Evolutionary conservation across 2,329 filamentous ascomycete species (phyloP).

Genomic region (Ceratocystis cubensis): DNA sequence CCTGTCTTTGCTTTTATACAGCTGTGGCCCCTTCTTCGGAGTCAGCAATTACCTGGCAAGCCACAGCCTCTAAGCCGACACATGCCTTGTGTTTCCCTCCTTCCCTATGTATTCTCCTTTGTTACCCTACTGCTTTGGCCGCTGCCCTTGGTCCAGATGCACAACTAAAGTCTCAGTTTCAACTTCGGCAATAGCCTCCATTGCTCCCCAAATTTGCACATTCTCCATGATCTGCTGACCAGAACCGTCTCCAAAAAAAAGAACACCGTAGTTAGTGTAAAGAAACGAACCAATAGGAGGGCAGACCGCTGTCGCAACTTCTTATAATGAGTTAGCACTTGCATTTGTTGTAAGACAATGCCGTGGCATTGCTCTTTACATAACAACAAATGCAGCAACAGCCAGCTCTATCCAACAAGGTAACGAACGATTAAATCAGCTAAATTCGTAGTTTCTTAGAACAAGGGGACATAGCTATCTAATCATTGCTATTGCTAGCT

Average conservation of each 20-base stretch:
- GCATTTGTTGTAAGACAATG: background rate
- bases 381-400: background rate
- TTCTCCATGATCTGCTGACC: constrained; percentile 3
- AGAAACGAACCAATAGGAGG: background rate
- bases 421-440: background rate
- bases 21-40: background rate
- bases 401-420: background rate
- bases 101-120: background rate
- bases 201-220: background rate
- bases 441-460: background rate
- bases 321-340: background rate
- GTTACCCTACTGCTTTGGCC: too few species aligned
- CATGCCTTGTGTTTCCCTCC: background rate
- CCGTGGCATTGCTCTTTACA: background rate
- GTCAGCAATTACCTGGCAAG: background rate
- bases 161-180: background rate
- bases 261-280: background rate
- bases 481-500: background rate
- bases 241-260: background rate
- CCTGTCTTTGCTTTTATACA: background rate
- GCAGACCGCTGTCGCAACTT: background rate
- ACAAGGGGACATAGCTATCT: background rate
- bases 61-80: background rate
- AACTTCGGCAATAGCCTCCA: background rate
- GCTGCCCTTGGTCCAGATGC: background rate